phyloP scores from a whole-genome alignment of 768 basidiomycete genomes.

The Mrakia frigida region DNA sequence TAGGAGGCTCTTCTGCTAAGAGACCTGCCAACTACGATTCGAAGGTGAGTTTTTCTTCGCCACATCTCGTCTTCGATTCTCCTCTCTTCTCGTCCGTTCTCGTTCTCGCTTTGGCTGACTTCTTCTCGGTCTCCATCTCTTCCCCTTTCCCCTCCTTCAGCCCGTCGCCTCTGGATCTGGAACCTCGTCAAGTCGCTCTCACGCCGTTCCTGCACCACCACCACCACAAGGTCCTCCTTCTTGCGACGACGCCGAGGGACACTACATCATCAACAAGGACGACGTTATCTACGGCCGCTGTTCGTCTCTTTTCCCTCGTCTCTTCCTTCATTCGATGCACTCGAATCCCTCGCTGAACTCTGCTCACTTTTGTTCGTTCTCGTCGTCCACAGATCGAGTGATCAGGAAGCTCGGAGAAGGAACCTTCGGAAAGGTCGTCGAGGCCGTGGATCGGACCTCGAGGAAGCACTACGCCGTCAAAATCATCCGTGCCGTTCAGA shows the following conservation, averaged over 20 bases:
- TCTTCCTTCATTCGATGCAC: slow-evolving; percentile 54
- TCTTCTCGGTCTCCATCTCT: background rate
- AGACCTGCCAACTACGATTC: background rate
- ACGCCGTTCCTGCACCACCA: background rate
- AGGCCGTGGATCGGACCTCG: slow-evolving; percentile 72
- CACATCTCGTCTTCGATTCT: too few species aligned
- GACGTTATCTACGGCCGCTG: slow-evolving; percentile 81
- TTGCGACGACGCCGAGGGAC: slow-evolving; percentile 97
- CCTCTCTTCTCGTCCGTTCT: background rate
- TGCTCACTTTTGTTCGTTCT: background rate
- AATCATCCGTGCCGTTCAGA: slow-evolving; percentile 96
- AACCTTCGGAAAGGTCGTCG: slow-evolving; percentile 97
- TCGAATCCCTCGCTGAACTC: slow-evolving; percentile 80
- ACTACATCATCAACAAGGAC: slow-evolving; percentile 90
- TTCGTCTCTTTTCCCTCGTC: slow-evolving; percentile 48
- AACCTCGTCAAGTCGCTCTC: background rate
- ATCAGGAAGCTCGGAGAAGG: slow-evolving; percentile 89
- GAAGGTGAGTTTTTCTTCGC: slow-evolving; percentile 2
- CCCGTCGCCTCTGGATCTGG: slow-evolving; percentile 1
- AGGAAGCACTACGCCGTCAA: slow-evolving; percentile 87
- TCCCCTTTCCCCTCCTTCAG: background rate
- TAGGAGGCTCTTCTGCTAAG: slow-evolving; percentile 1
- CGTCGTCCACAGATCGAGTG: slow-evolving; percentile 67
- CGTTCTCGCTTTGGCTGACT: background rate
- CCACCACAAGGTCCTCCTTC: slow-evolving; percentile 48